These are phyloP conservation scores for Stachybotrys echinatus DNA, from an alignment of 2,329 filamentous ascomycete species.

Conservation along the genomic window DNA sequence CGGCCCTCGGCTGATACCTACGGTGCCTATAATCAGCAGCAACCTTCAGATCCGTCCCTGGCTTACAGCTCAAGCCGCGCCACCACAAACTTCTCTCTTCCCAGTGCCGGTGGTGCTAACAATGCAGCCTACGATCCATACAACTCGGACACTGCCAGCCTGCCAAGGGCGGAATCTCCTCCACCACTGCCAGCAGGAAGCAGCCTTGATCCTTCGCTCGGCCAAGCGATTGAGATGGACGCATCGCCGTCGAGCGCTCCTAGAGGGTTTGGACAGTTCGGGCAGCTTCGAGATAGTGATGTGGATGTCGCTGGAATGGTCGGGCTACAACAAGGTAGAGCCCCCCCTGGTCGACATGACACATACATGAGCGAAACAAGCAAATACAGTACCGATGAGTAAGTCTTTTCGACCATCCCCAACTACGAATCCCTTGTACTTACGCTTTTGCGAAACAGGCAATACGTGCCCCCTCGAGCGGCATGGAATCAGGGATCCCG, in stretches of 20 bases:
- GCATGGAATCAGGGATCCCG: constrained; percentile 47
- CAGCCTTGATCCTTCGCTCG: constrained; percentile 35
- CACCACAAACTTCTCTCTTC: constrained; percentile 27
- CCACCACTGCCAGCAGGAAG: constrained; percentile 49
- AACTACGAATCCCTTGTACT: not conserved
- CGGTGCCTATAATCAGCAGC: constrained; percentile 28
- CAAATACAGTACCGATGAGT: constrained; percentile 70
- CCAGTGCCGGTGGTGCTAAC: constrained; percentile 17
- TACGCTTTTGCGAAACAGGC: constrained; percentile 19
- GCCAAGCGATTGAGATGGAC: constrained; percentile 77
- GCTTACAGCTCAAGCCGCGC: constrained; percentile 22
- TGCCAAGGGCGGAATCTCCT: constrained; percentile 59
- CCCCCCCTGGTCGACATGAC: constrained; percentile 34
- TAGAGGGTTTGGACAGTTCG: constrained; percentile 38
- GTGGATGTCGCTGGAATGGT: constrained; percentile 71
- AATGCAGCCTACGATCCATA: constrained; percentile 37
- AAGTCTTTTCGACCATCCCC: constrained; percentile 16
- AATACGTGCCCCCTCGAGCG: constrained; percentile 52
- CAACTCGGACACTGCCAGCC: constrained; percentile 31
- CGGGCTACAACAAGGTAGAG: constrained; percentile 56
- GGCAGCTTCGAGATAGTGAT: constrained; percentile 56
- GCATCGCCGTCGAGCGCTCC: constrained; percentile 42
- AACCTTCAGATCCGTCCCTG: constrained; percentile 26
- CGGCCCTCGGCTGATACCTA: constrained; percentile 32
- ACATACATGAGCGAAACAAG: constrained; percentile 61